Conservation (phyloP, 164 flowering plant genomes). For the Nymphaea thermarum region DNA sequence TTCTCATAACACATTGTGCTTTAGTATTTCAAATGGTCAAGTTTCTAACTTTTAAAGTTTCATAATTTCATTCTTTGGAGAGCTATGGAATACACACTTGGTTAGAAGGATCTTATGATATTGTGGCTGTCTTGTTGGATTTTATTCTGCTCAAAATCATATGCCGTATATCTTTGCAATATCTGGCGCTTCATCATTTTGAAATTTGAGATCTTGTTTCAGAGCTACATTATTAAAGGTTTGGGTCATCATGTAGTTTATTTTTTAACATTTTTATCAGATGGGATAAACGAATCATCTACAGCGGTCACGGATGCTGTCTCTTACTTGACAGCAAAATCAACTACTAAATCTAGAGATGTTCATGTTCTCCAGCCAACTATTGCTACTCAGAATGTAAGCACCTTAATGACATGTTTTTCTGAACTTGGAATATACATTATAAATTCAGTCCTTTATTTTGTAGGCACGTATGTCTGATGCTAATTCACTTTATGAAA, state of each 20-base stretch:
- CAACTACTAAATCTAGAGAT: constrained; percentile 60
- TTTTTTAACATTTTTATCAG: constrained; percentile 13
- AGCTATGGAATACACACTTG: too few relatives aligned
- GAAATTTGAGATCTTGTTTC: too few relatives aligned
- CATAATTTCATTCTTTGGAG: too few relatives aligned
- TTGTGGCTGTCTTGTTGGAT: too few relatives aligned
- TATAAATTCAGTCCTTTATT: neutral
- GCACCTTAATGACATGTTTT: constrained; percentile 1
- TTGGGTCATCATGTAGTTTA: constrained; percentile 2
- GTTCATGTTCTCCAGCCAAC: constrained; percentile 80
- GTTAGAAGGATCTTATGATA: too few relatives aligned
- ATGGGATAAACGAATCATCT: constrained; percentile 46
- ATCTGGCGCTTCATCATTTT: too few relatives aligned
- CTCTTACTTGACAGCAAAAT: constrained; percentile 61
- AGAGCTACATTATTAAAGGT: neutral
- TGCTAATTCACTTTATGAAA: constrained; percentile 78
- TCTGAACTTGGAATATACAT: neutral
- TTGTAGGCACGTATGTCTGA: constrained; percentile 36
- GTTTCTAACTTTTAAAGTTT: too few relatives aligned
- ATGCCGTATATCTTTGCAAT: too few relatives aligned
- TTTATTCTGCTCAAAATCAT: too few relatives aligned
- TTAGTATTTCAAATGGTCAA: too few relatives aligned
- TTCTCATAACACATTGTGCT: too few relatives aligned
- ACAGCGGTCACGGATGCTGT: constrained; percentile 61
- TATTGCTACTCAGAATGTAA: constrained; percentile 70